Conservation (phyloP, 2,329 filamentous ascomycete genomes). For the Pseudopyricularia javanii region DNA sequence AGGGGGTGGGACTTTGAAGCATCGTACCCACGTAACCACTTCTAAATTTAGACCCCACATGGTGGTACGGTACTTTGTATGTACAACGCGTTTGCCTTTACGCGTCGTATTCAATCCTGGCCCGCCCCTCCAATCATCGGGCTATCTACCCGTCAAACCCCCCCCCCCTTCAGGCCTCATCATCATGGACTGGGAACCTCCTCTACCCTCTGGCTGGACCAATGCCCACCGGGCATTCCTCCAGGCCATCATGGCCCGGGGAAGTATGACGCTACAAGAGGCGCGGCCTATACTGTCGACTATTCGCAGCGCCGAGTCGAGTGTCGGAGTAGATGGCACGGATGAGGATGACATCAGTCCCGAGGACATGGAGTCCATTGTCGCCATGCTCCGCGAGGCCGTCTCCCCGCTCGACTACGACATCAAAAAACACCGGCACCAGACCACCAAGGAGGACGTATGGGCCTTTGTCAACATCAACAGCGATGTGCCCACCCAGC, state of each 20-base stretch:
- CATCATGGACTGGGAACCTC: slow-evolving; percentile 16
- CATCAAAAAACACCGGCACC: slow-evolving; percentile 64
- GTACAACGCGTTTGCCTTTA: too few species aligned
- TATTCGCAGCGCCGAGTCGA: slow-evolving; percentile 45
- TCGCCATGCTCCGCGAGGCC: slow-evolving; percentile 57
- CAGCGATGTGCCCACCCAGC: slow-evolving; percentile 72
- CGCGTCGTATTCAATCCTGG: too few species aligned
- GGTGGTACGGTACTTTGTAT: too few species aligned
- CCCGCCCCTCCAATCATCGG: background rate
- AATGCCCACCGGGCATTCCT: slow-evolving; percentile 78
- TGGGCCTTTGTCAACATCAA: slow-evolving; percentile 83
- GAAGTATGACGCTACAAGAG: slow-evolving; percentile 64
- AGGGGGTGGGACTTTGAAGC: too few species aligned
- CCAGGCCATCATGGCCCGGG: slow-evolving; percentile 73
- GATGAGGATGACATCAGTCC: slow-evolving; percentile 52
- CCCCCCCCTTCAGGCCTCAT: background rate
- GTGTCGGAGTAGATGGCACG: slow-evolving; percentile 12
- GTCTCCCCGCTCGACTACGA: slow-evolving; percentile 78
- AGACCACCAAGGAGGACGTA: slow-evolving; percentile 51
- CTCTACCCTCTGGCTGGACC: slow-evolving; percentile 25
- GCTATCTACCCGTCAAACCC: background rate
- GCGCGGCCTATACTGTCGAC: slow-evolving; percentile 62
- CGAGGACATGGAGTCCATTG: slow-evolving; percentile 54
- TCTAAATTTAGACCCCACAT: too few species aligned
- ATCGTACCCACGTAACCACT: too few species aligned